Base-by-base conservation (phyloP, 768 basidiomycete species). In the Termitomyces sp. region DNA sequence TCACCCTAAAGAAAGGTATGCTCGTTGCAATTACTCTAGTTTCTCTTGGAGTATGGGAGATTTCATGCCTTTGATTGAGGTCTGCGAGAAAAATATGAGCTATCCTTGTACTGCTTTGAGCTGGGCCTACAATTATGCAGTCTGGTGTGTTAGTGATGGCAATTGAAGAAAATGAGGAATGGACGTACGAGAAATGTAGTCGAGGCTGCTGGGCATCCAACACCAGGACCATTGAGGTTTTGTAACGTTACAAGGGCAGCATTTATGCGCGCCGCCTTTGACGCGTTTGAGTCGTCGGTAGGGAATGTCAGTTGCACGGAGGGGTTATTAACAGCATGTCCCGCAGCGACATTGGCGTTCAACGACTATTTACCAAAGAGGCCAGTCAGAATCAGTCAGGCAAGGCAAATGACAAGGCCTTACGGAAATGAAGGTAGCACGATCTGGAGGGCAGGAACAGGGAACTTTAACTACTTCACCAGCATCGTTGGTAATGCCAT, bases 211-310 rank as follows among this genome's bases (percentile, higher is more conserved):
- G 87, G 88, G 70, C 89, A 91, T 34, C 89, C 89, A 27, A 77
- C 69, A 30, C 89, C 89, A 2, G 85, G 78, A 0, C 89, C 88
- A 51, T 77, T 76, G 50, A 91, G 68, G 67, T 91, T 91, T 71
- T 91, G 89, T 15, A 91, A 73, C 7, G 88, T 86, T 50, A 87
- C 77, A 36, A 85, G 66, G 0, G 82, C 75, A 24, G 89, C 81
- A 31, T 79, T 67, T 59, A 91, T 76, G 9, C 89, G 85, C 1
- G 84, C 77, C 37, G 78, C 69, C 69, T 83, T 75, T 42, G 82
- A 83, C 16, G 70, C 71, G 27, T 78, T 78, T 8, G 82, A 84
- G 62, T 77, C 70, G 61, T 85, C 88, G 0, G 79, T 81, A 1
- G 88, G 89, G 78, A 88, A 92, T 11, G 79, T 76, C 9, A 89